phyloP scores from a whole-genome alignment of 139 green algal genomes.

The Coelastrella sp. region DNA sequence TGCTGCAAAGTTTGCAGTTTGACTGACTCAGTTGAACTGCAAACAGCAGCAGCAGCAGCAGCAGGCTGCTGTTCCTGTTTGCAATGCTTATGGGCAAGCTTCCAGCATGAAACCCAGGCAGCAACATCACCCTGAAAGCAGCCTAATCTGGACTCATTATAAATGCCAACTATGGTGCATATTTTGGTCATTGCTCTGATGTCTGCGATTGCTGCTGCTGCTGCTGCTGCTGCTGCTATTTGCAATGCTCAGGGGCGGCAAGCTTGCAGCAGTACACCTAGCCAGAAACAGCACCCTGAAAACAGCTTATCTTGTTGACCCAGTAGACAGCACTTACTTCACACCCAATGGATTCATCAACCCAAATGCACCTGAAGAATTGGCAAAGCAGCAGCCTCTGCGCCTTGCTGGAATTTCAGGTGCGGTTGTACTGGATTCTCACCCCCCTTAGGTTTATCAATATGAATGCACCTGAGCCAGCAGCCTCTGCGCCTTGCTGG shows the following conservation, averaged over 20 bases:
- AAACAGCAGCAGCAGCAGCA: no score
- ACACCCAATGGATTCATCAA: not conserved
- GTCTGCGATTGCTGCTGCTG: not conserved
- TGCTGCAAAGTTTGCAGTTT: no score
- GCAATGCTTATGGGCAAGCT: no score
- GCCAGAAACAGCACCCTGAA: not conserved
- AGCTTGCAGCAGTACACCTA: conserved; percentile 12
- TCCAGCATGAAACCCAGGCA: no score
- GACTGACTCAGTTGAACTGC: no score
- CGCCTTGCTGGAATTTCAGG: not conserved
- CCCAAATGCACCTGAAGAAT: not conserved
- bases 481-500: not conserved
- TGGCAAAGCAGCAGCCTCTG: not conserved
- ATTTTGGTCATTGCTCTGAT: no score
- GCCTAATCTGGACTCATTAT: no score
- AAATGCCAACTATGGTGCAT: no score
- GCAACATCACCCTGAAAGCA: no score
- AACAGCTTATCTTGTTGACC: not conserved
- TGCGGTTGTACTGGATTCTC: not conserved
- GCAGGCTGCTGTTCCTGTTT: no score
- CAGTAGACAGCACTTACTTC: not conserved
- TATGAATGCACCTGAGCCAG: not conserved
- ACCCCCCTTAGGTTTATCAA: not conserved
- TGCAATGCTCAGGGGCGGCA: not conserved
- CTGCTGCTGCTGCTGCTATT: not conserved